These are phyloP conservation scores for Trametes villosa DNA, from an alignment of 768 basidiomycete species.

Conservation along the genomic window DNA sequence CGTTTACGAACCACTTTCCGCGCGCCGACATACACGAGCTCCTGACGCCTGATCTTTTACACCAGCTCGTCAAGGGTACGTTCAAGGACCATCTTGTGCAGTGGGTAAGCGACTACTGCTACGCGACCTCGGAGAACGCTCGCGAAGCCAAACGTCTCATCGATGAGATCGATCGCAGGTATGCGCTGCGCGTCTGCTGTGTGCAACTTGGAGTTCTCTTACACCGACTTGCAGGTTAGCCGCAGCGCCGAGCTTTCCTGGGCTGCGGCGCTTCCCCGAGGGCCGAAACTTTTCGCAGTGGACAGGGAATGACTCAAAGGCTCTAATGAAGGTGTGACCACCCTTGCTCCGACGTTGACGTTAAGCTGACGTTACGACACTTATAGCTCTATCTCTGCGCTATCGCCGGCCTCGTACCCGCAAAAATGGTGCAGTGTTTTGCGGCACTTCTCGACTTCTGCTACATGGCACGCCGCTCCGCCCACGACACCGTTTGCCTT, in stretches of 20 bases:
- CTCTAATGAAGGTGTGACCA: neutral
- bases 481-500: too few species aligned
- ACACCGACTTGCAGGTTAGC: neutral
- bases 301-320: neutral
- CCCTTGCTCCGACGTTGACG: neutral
- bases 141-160: neutral
- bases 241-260: neutral
- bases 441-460: slow-evolving; percentile 27
- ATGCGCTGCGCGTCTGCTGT: neutral
- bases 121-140: neutral
- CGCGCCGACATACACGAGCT: slow-evolving; percentile 30
- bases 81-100: slow-evolving; percentile 31
- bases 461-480: slow-evolving; percentile 20
- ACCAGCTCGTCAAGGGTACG: slow-evolving; percentile 13
- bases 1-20: slow-evolving; percentile 27
- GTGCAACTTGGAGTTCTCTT: neutral
- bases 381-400: slow-evolving; percentile 8
- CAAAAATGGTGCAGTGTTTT: slow-evolving; percentile 12
- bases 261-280: too few species aligned
- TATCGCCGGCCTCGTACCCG: slow-evolving; percentile 18
- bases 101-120: slow-evolving; percentile 31
- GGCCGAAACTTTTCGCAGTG: neutral
- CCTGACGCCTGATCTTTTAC: slow-evolving; percentile 21
- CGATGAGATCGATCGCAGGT: slow-evolving; percentile 25
- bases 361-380: neutral